Evolutionary conservation across 768 basidiomycete species (phyloP), one percentile per base, ranked within the genome.

Genomic region (Lanmaoa rubissima): DNA sequence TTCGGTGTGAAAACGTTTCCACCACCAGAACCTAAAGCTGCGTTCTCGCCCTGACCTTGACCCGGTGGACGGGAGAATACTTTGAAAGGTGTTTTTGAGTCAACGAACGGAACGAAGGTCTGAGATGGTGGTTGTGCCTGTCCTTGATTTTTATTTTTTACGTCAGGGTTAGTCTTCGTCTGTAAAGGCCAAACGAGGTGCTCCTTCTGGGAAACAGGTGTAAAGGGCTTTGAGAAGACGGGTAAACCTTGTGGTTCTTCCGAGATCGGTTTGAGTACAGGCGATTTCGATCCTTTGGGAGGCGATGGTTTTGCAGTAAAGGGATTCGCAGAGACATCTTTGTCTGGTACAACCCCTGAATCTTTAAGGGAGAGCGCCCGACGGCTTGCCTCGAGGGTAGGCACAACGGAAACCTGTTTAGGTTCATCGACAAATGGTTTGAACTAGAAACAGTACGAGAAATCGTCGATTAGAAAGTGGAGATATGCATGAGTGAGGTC

Each of bases 61-160:
- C 57, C 60, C 0, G 85, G 72, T n/a, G 79, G 89, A 16, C 86
- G 81, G 55, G 83, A 88, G 70, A 92, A 92, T 19, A 92, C 89
- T 59, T 74, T 87, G 65, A 77, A 76, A 12, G 78, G 76, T 14
- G 74, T 67, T 51, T 75, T 68, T 8, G 73, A 61, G 48, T 79
- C 77, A 8, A 67, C 67, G 52, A 78, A 75, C 3, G 79, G 75
- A 28, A 69, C 67, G 52, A 78, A 77, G 76, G 77, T 77, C 38
- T 74, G 73, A 42, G 68, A 43, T 17, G 61, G 51, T 47, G 59
- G 57, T 11, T 58, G 65, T 32, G 47, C 39, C 38, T 62, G 58
- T 28, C 51, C 59, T 61, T 60, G 61, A 21, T 52, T 41, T 50
- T 62, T 66, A 43, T 66, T 53, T 26, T 62, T 61, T 1, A 21